Evolutionary conservation across 768 basidiomycete species (phyloP), one percentile per base, ranked within the genome.

Genomic region (Pulveroboletus sp.): DNA sequence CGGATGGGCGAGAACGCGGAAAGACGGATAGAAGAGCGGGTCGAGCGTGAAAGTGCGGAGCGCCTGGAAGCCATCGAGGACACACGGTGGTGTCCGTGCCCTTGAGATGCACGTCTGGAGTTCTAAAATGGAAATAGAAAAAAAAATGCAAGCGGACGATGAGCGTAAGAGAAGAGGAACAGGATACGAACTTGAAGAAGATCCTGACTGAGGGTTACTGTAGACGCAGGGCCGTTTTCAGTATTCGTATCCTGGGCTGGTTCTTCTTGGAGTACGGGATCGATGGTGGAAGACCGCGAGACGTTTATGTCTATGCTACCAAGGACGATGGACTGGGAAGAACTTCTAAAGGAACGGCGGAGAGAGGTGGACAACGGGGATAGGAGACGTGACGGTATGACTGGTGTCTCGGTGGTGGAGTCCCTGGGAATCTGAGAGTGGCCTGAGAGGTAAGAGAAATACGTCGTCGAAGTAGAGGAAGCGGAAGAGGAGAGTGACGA

Each of bases 151-250:
- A 25, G 38, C 29, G 48, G 55, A 47, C 16, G 42, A 33, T 9
- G 31, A 34, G 14, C 11, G 17, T 11, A 32, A 16, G 16, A n/a
- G 16, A 34, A 17, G 12, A 47, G 16, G 36, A 34, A 43, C 4
- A 4, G 12, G 17, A 46, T 31, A 17, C 56, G 6, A 50, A 68
- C 66, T 66, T 66, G 66, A 41, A 38, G 47, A 19, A 68, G 59
- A 37, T 64, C 64, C 48, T 64, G 66, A 32, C 64, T 66, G 14
- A 44, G 42, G 5, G 64, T 68, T 21, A 59, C 40, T 9, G 36
- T 62, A 16, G 55, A 49, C 10, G 8, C 20, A 9, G 48, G 34
- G 7, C 21, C 56, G 7, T 21, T 32, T 19, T 56, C 61, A 1
- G 35, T 38, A 16, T 52, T 36, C 21, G 21, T 34, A 8, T 53